Evolutionary conservation across 768 basidiomycete species (phyloP).

Genomic region (Phanerochaete sordida): DNA sequence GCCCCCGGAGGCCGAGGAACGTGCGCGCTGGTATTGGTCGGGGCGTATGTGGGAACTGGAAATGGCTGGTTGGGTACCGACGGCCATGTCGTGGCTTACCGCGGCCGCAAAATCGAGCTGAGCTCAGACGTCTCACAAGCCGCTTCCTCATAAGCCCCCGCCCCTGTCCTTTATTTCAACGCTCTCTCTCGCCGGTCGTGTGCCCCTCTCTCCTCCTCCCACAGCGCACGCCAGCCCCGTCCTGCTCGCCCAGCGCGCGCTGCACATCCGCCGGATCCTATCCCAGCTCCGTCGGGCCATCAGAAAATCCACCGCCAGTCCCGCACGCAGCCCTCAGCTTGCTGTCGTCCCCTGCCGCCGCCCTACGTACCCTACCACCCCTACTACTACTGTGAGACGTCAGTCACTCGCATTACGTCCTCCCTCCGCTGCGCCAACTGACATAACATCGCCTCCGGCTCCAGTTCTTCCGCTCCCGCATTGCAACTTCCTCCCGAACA

Average conservation of each 20-base stretch:
- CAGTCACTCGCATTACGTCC: conserved; percentile 6
- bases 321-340: not conserved
- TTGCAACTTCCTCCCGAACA: not conserved
- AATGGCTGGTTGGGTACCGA: not conserved
- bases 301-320: conserved; percentile 1
- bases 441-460: not conserved
- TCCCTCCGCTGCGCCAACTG: conserved; percentile 1
- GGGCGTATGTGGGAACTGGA: conserved; percentile 13
- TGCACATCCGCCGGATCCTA: not conserved
- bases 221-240: not conserved
- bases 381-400: conserved; percentile 6
- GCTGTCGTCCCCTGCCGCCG: not conserved
- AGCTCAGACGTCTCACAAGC: conserved; percentile 4
- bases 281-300: not conserved
- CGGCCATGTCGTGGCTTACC: conserved; percentile 7
- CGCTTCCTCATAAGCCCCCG: conserved; percentile 10
- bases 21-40: conserved; percentile 41
- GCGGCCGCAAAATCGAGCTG: conserved; percentile 4
- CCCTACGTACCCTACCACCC: not conserved
- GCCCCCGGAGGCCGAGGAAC: conserved; percentile 43
- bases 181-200: conserved; percentile 16
- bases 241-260: not conserved
- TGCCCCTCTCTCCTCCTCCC: conserved; percentile 11
- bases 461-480: conserved; percentile 1
- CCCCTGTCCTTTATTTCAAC: not conserved